phyloP scores from a whole-genome alignment of 768 basidiomycete genomes.

The Wakefieldia striispora region DNA sequence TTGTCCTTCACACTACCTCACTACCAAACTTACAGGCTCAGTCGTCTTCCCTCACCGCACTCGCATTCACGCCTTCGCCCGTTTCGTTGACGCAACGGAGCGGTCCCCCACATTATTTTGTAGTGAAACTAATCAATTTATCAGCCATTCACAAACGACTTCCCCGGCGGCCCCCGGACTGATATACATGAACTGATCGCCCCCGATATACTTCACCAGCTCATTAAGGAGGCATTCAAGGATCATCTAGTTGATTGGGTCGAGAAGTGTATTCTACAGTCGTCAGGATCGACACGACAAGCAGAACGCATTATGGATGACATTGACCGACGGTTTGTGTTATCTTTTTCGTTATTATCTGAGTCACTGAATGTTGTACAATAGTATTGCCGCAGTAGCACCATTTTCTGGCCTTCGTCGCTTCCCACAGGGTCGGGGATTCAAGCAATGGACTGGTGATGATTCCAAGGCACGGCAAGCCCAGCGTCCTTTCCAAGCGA shows the following conservation, averaged over 20 bases:
- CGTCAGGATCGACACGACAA: too few species aligned
- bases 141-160: constrained; percentile 33
- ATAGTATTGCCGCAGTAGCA: constrained; percentile 30
- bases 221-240: constrained; percentile 35
- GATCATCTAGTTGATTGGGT: constrained; percentile 37
- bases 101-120: too few species aligned
- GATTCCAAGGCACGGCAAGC: constrained; percentile 41
- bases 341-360: too few species aligned
- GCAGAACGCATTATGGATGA: constrained; percentile 25
- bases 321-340: constrained; percentile 34
- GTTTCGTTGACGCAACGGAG: too few species aligned
- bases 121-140: too few species aligned
- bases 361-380: too few species aligned
- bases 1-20: too few species aligned
- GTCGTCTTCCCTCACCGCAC: too few species aligned
- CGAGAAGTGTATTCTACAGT: constrained; percentile 20
- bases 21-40: too few species aligned
- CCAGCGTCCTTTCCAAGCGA: too few species aligned
- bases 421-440: constrained; percentile 31
- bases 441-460: constrained; percentile 39
- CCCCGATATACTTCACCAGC: constrained; percentile 30
- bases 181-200: constrained; percentile 32
- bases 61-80: too few species aligned
- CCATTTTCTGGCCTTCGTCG: constrained; percentile 27
- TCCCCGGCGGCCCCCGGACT: constrained; percentile 31